Percentiles rank a stretch among this genome's conserved stretches.
These are phyloP conservation scores for Rhodotorula graminis DNA, from an alignment of 768 basidiomycete species.

Conservation along the genomic window DNA sequence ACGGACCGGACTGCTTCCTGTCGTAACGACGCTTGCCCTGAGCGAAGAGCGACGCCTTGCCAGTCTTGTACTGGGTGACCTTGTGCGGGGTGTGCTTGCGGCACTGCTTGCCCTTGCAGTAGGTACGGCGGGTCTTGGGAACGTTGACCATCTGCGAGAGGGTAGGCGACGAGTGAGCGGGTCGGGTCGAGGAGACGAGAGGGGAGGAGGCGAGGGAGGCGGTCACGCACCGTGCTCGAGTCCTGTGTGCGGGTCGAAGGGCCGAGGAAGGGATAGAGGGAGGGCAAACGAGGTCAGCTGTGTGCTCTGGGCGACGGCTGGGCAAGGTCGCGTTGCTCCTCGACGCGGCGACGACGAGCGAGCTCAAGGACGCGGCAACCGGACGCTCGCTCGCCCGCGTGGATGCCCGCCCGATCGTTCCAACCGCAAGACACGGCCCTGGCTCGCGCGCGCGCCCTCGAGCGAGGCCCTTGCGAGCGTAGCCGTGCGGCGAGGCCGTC, in stretches of 20 bases:
- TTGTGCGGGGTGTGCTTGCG: conserved; percentile 99
- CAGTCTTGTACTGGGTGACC: conserved; percentile 99
- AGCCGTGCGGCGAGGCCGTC: too few relatives aligned
- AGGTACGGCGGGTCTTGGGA: conserved; percentile 96
- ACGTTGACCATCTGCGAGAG: conserved; percentile 73
- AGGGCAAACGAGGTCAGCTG: neutral
- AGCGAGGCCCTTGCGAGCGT: too few relatives aligned
- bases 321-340: neutral
- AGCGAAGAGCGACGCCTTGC: conserved; percentile 94
- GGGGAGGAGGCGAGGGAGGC: neutral
- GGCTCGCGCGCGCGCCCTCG: too few relatives aligned
- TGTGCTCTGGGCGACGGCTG: neutral
- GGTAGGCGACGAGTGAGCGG: neutral
- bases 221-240: conserved; percentile 20
- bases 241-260: neutral
- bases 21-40: conserved; percentile 99
- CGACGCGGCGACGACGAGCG: neutral
- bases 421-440: too few relatives aligned
- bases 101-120: conserved; percentile 97
- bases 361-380: neutral
- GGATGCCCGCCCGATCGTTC: too few relatives aligned
- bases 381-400: too few relatives aligned
- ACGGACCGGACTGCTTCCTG: conserved; percentile 75
- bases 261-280: too few relatives aligned
- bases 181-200: too few relatives aligned